Conservation (phyloP, 2,329 filamentous ascomycete species). For the Diaporthe vexans region DNA sequence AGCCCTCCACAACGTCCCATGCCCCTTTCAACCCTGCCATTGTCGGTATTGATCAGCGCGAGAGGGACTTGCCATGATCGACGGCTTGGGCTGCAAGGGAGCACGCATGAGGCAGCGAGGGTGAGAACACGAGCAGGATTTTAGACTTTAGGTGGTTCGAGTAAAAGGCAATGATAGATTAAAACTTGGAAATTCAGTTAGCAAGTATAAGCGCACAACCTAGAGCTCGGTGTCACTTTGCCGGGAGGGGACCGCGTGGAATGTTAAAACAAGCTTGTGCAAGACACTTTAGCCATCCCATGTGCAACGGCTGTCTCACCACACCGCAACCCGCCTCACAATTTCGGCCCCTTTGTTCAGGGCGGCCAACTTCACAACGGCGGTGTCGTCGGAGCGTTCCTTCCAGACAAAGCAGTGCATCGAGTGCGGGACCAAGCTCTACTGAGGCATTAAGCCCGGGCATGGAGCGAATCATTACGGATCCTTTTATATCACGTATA, state of each 20-base stretch:
- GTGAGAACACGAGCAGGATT: not conserved
- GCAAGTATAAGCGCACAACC: not conserved
- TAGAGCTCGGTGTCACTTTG: no score
- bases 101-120: not conserved
- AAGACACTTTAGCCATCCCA: not conserved
- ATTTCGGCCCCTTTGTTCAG: not conserved
- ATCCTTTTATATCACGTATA: no score
- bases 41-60: not conserved
- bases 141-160: no score
- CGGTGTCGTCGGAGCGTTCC: not conserved
- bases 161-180: no score
- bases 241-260: conserved; percentile 16
- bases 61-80: not conserved
- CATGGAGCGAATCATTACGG: no score
- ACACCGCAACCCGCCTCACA: not conserved
- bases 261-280: not conserved
- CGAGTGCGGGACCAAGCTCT: no score
- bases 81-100: conserved; percentile 1
- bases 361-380: not conserved
- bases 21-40: not conserved
- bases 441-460: no score
- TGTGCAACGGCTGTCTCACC: conserved; percentile 14
- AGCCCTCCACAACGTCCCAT: not conserved
- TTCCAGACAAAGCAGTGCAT: not conserved
- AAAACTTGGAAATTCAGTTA: no score